Base-by-base conservation (phyloP, 352 stramenopile species). In the Pythium volutum region DNA sequence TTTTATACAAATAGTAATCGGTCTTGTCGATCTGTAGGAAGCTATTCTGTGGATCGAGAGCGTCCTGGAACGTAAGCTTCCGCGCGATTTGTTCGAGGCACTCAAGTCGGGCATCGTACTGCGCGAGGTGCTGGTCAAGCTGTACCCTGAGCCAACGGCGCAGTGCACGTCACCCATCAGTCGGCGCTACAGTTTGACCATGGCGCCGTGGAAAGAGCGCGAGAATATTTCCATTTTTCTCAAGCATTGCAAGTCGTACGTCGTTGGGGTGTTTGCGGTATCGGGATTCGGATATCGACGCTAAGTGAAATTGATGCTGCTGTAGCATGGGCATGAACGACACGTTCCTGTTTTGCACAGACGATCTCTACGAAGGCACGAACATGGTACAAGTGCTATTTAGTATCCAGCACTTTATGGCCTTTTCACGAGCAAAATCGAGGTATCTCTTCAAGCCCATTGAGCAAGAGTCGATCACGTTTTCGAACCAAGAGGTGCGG, bases 331-430 rank as follows among this genome's bases (percentile, higher is more conserved):
- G 84, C 18, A 94, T 94, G 82, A 79, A 84, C 55, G 82, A 91
- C 62, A 67, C 83, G 36, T 92, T 83, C 23, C 59, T 94, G 16
- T 92, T 94, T 53, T 91, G 82, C 66, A 92, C 84, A 7, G 84
- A 91, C 48, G 82, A 94, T 61, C 60, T 94, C 34, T 93, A 92
- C 60, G 82, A 92, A 57, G 84, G 84, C 54, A 91, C 79, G 39
- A 90, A 94, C 53, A 89, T 94, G 80, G 81, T 94, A 3, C 81
- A 91, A 65, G 79, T 92, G 25, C 61, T 92, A 4, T 94, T 91
- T 57, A 83, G 80, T 45, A 52, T 91, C 9, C 81, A 94, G 57
- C 79, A 91, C 59, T 89, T 89, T 26, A 89, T 83, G 69, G 72
- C 74, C 15, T 86, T 91, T 43, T 84, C 80, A 0, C 62, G 82